Evolutionary conservation across 805 yeast species (phyloP).

Genomic region (Barnettozyma pratensis): DNA sequence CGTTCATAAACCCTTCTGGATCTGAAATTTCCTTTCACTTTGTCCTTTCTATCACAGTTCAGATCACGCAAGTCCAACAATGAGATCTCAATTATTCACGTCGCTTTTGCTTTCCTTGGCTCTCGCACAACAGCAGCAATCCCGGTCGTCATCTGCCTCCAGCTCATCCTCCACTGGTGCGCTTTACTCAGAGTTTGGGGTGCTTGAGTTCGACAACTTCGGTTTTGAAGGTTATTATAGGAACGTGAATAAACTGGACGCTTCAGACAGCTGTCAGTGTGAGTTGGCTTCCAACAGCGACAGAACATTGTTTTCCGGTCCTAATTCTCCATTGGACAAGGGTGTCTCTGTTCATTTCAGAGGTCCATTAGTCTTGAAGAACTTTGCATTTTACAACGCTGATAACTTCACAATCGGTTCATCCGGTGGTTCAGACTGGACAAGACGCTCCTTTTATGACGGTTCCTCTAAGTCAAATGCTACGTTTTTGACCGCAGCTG

Average conservation of each 20-base stretch:
- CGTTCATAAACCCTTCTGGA: background rate
- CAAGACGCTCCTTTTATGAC: slow-evolving; percentile 56
- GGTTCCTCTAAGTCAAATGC: slow-evolving; percentile 54
- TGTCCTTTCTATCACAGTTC: too few relatives aligned
- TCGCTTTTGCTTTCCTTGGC: slow-evolving; percentile 8
- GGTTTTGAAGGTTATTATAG: slow-evolving; percentile 52
- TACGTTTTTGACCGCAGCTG: slow-evolving; percentile 63
- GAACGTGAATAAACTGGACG: slow-evolving; percentile 40
- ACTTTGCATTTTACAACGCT: slow-evolving; percentile 59
- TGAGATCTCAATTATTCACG: background rate
- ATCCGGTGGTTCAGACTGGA: slow-evolving; percentile 42
- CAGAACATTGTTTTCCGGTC: slow-evolving; percentile 45
- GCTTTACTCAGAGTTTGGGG: slow-evolving; percentile 27
- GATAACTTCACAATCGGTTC: slow-evolving; percentile 33
- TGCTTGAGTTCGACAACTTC: slow-evolving; percentile 45
- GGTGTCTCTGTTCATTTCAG: slow-evolving; percentile 74
- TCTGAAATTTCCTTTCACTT: too few relatives aligned
- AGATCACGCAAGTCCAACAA: background rate
- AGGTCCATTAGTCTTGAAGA: slow-evolving; percentile 60
- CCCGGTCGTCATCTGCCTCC: slow-evolving; percentile 5
- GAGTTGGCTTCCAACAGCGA: slow-evolving; percentile 36
- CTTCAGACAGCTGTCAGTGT: slow-evolving; percentile 40
- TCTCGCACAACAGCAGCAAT: background rate
- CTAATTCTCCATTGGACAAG: slow-evolving; percentile 60
- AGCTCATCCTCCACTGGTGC: slow-evolving; percentile 9